Conservation (phyloP, 148 eudicot species). For the Persicaria maculosa region DNA sequence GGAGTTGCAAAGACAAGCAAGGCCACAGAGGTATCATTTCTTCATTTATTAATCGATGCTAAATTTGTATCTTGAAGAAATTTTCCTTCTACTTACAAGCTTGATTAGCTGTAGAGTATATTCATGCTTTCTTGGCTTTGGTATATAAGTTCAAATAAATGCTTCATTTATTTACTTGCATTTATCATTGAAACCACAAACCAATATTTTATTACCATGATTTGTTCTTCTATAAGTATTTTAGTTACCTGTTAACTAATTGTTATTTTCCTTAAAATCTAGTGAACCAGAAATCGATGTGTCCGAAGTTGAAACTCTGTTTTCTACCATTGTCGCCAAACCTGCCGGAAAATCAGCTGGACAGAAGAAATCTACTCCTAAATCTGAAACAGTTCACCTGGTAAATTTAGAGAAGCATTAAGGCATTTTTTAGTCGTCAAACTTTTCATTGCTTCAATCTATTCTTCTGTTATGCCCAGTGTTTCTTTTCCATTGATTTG, state of each 20-base stretch:
- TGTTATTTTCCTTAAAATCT: slow-evolving; percentile 27
- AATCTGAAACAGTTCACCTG: slow-evolving; percentile 77
- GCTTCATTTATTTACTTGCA: not conserved
- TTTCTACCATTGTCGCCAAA: slow-evolving; percentile 72
- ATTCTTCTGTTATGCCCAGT: not conserved
- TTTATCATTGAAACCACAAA: not conserved
- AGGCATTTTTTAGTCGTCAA: not conserved
- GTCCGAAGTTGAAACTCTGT: slow-evolving; percentile 85
- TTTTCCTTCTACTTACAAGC: not conserved
- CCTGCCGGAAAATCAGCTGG: slow-evolving; percentile 56
- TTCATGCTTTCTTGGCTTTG: not conserved
- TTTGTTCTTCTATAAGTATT: not conserved
- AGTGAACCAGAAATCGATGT: slow-evolving; percentile 84
- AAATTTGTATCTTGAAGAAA: not conserved
- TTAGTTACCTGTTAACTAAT: slow-evolving; percentile 13
- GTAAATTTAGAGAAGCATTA: slow-evolving; percentile 30
- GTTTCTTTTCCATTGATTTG: too few species aligned
- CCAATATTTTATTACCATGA: not conserved
- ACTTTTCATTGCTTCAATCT: slow-evolving; percentile 6
- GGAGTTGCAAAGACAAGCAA: slow-evolving; percentile 77
- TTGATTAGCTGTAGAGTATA: not conserved
- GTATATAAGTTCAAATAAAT: not conserved
- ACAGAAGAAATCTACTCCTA: slow-evolving; percentile 75
- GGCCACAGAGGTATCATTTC: slow-evolving; percentile 62
- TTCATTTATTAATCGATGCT: slow-evolving; percentile 17